Base-by-base conservation (phyloP, 306 rosid species). In the Quercus dentata region DNA sequence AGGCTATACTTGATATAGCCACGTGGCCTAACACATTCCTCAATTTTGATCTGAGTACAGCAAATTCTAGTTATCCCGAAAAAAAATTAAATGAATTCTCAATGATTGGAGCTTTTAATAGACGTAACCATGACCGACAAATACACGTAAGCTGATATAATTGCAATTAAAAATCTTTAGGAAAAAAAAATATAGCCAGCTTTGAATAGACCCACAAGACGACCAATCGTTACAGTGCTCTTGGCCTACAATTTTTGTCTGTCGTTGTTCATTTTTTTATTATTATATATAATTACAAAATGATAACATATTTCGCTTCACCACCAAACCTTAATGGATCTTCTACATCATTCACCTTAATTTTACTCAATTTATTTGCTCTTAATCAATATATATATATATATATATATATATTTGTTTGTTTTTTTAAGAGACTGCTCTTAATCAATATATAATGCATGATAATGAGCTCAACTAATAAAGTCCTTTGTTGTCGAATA, bases 41-140 rank as follows among this genome's bases (percentile, higher is more conserved):
- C 55, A 14, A 9, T 69, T 17, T 13, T 6, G 75, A 76, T 10
- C 21, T 21, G 55, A 13, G 68, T 0, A 35, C 11, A 3, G 3
- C 51, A 77, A 78, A 57, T 2, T 20, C 33, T 12, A 55, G 38
- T 30, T 14, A 21, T 54, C 2, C 69, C 69, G 30, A 11, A 19
- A 8, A 57, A 6, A 35, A 35, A 35, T 74, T 52, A 41, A 74
- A 78, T 68, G 80, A 78, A 25, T 20, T 19, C 55, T 84, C 75
- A 81, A 81, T 81, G 85, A 85, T 85, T 81, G 82, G 77, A 51
- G 77, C 35, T 71, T 28, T 28, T 41, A 64, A 75, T 27, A 62
- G 78, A 75, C 81, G 75, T 61, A 52, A 38, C 70, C 77, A 74
- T 28, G 80, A 85, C 93, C 89, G 93, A 89, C 93, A 83, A 27